Evolutionary conservation across 495 filamentous ascomycete genomes (phyloP).

Genomic region (Xylaria scruposa): DNA sequence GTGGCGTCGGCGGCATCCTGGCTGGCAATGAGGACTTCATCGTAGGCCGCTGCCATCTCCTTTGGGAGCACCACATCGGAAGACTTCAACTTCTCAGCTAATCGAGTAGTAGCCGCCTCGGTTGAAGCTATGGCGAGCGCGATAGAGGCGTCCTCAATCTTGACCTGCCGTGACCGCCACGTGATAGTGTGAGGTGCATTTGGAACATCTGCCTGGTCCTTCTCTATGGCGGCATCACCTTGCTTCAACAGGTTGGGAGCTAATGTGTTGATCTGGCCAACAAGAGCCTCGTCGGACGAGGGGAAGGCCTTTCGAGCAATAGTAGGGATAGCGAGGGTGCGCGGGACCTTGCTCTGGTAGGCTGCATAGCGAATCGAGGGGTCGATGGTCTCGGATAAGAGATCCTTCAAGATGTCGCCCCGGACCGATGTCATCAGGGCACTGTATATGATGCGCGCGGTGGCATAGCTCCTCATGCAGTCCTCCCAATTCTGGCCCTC

Average conservation of each 20-base stretch:
- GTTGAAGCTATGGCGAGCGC: conserved; percentile 69
- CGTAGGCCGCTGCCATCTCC: conserved; percentile 79
- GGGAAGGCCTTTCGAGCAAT: conserved; percentile 81
- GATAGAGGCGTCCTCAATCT: conserved; percentile 92
- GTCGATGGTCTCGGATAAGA: conserved; percentile 84
- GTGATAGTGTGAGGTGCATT: conserved; percentile 76
- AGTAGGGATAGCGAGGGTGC: conserved; percentile 77
- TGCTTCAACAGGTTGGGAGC: conserved; percentile 73
- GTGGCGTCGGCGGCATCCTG: conserved; percentile 95
- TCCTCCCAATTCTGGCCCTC: conserved; percentile 87
- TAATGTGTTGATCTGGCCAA: conserved; percentile 71
- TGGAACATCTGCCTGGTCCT: conserved; percentile 58
- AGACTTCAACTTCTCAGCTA: conserved; percentile 68
- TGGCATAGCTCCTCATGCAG: conserved; percentile 76
- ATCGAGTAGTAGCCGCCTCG: conserved; percentile 56
- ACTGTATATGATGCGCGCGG: conserved; percentile 82
- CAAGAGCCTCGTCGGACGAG: conserved; percentile 63
- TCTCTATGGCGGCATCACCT: conserved; percentile 63
- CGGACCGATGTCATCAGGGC: conserved; percentile 65
- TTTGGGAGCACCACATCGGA: conserved; percentile 61
- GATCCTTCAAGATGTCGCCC: conserved; percentile 80
- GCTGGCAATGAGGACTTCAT: conserved; percentile 85
- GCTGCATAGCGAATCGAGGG: conserved; percentile 94
- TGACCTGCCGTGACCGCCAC: conserved; percentile 88
- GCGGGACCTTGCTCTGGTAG: conserved; percentile 84